Evolutionary conservation across 1,139 yeast species (phyloP).

Genomic region (Taphrina populina): DNA sequence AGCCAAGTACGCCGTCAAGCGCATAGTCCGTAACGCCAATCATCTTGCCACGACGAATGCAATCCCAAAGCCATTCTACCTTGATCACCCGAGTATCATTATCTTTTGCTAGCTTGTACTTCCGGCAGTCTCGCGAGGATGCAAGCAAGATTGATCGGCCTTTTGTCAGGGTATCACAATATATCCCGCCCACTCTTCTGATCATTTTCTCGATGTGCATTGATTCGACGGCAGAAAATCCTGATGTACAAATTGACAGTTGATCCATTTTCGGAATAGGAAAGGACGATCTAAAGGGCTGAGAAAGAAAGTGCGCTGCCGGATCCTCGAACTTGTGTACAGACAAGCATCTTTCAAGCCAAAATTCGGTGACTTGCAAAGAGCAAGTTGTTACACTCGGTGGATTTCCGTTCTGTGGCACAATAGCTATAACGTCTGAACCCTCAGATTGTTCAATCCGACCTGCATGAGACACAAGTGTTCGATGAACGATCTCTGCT

Average conservation of each 20-base stretch:
- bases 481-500: not conserved
- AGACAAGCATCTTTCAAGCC: slow-evolving; percentile 30
- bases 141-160: slow-evolving; percentile 24
- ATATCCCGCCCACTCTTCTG: slow-evolving; percentile 20
- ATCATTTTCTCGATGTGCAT: slow-evolving; percentile 27
- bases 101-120: slow-evolving; percentile 7
- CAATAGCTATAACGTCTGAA: slow-evolving; percentile 1
- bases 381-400: not conserved
- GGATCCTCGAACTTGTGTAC: slow-evolving; percentile 1
- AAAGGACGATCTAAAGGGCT: slow-evolving; percentile 5
- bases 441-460: not conserved
- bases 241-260: slow-evolving; percentile 24
- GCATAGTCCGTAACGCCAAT: slow-evolving; percentile 16
- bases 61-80: slow-evolving; percentile 20
- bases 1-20: slow-evolving; percentile 12
- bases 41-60: slow-evolving; percentile 14
- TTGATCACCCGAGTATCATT: slow-evolving; percentile 11
- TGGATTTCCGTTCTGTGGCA: slow-evolving; percentile 16
- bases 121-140: slow-evolving; percentile 12
- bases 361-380: slow-evolving; percentile 24
- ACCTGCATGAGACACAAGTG: slow-evolving; percentile 7
- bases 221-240: slow-evolving; percentile 22
- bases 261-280: slow-evolving; percentile 21
- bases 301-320: not conserved
- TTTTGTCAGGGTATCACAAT: slow-evolving; percentile 13